A percentile compares a stretch with the other conserved stretches of the same genome.
phyloP scores from a whole-genome alignment of 2,329 filamentous ascomycete species.

The Shiraia bambusicola region DNA sequence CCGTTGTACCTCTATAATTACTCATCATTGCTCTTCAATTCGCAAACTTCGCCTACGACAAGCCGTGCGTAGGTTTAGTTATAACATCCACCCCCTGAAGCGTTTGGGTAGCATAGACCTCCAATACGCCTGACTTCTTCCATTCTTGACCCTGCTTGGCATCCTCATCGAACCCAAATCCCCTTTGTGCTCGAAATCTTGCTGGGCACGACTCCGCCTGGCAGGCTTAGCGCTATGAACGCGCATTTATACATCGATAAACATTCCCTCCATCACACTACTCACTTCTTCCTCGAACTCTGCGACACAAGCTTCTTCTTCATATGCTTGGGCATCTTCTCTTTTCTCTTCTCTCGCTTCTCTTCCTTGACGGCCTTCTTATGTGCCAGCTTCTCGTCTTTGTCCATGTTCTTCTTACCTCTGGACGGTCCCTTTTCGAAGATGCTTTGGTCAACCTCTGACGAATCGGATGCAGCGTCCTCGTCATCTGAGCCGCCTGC shows the following conservation, averaged over 20 bases:
- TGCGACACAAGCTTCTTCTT: slow-evolving; percentile 83
- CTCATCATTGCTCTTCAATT: not conserved
- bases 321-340: slow-evolving; percentile 93
- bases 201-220: not conserved
- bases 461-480: slow-evolving; percentile 17
- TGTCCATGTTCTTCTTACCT: slow-evolving; percentile 72
- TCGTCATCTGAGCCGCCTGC: slow-evolving; percentile 20
- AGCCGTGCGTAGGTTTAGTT: not conserved
- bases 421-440: slow-evolving; percentile 39
- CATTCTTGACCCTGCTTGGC: too few species aligned
- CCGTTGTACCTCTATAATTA: not conserved
- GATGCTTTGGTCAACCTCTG: slow-evolving; percentile 34
- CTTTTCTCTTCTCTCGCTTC: slow-evolving; percentile 87
- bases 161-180: too few species aligned
- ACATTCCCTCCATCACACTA: not conserved
- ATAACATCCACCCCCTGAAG: too few species aligned
- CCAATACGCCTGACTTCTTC: too few species aligned
- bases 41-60: not conserved
- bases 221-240: not conserved
- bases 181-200: too few species aligned
- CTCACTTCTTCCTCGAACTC: slow-evolving; percentile 62
- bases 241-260: not conserved
- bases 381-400: slow-evolving; percentile 84
- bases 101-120: too few species aligned
- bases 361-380: slow-evolving; percentile 93